Evolutionary conservation across 2,329 filamentous ascomycete genomes (phyloP).

Genomic region (Verticillium isaacii): DNA sequence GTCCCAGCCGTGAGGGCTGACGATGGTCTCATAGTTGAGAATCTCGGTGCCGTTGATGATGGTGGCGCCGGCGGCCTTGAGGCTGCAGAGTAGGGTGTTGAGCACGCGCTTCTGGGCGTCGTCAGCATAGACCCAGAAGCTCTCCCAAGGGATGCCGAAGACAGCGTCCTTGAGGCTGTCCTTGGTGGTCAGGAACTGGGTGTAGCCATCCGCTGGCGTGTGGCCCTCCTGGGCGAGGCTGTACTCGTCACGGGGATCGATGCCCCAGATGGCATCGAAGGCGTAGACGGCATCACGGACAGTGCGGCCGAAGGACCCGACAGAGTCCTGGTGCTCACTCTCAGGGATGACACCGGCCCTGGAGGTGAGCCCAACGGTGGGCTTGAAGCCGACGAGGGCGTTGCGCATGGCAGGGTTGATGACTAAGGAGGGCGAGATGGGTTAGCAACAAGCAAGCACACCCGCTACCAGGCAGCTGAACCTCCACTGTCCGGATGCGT

Average conservation of each 20-base stretch:
- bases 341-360: slow-evolving; percentile 59
- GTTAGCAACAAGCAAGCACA: neutral
- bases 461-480: neutral
- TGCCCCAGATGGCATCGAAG: slow-evolving; percentile 64
- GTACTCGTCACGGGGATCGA: slow-evolving; percentile 61
- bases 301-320: slow-evolving; percentile 63
- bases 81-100: slow-evolving; percentile 42
- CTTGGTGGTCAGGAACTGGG: slow-evolving; percentile 49
- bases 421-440: slow-evolving; percentile 29
- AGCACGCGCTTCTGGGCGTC: slow-evolving; percentile 50
- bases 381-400: slow-evolving; percentile 68
- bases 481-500: neutral
- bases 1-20: slow-evolving; percentile 66
- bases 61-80: slow-evolving; percentile 58
- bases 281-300: slow-evolving; percentile 64
- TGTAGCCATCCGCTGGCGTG: slow-evolving; percentile 52
- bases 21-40: slow-evolving; percentile 54
- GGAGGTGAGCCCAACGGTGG: slow-evolving; percentile 69
- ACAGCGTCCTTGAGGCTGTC: slow-evolving; percentile 52
- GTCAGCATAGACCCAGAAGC: slow-evolving; percentile 62
- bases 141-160: slow-evolving; percentile 69
- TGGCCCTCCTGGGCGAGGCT: slow-evolving; percentile 52
- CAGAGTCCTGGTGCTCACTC: slow-evolving; percentile 61
- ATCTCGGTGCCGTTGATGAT: slow-evolving; percentile 69
- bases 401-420: slow-evolving; percentile 69